A percentile compares a stretch with the other conserved stretches of the same genome.
These are phyloP conservation scores for Camellia japonica DNA, from an alignment of 148 eudicot genomes.

Conservation along the genomic window DNA sequence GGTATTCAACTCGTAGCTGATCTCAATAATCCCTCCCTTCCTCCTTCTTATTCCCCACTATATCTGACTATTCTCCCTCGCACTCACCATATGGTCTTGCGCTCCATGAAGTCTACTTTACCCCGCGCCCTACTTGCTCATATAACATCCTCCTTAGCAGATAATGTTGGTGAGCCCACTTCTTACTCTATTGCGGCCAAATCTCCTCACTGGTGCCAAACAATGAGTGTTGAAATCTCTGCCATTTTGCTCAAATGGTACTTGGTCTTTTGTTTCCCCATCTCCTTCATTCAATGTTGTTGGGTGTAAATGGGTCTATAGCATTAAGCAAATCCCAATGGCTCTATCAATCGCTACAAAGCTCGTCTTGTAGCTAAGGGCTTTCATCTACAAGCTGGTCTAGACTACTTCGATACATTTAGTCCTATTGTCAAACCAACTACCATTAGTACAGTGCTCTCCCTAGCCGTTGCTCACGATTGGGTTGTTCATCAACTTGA, in stretches of 20 bases:
- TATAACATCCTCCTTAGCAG: neutral
- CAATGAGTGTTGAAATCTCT: neutral
- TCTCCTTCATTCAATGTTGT: neutral
- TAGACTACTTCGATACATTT: neutral
- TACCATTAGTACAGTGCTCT: neutral
- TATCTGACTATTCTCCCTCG: too few relatives aligned
- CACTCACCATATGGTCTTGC: neutral
- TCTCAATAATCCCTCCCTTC: too few relatives aligned
- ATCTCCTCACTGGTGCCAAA: neutral
- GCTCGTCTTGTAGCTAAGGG: neutral
- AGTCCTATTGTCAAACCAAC: conserved; percentile 4
- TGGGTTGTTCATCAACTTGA: conserved; percentile 10
- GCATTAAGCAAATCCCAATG: neutral
- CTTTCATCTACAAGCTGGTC: neutral
- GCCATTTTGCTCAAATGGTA: neutral
- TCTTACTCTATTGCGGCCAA: neutral
- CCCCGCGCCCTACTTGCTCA: neutral
- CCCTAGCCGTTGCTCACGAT: neutral
- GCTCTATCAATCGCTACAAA: neutral
- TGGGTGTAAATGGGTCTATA: conserved; percentile 3
- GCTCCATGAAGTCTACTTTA: too few relatives aligned
- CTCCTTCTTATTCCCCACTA: too few relatives aligned
- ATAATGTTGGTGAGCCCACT: neutral
- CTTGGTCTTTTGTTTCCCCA: conserved; percentile 5
- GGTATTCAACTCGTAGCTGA: too few relatives aligned